Evolutionary conservation across 768 basidiomycete species (phyloP).

Genomic region (Xerocomus potaroensis): DNA sequence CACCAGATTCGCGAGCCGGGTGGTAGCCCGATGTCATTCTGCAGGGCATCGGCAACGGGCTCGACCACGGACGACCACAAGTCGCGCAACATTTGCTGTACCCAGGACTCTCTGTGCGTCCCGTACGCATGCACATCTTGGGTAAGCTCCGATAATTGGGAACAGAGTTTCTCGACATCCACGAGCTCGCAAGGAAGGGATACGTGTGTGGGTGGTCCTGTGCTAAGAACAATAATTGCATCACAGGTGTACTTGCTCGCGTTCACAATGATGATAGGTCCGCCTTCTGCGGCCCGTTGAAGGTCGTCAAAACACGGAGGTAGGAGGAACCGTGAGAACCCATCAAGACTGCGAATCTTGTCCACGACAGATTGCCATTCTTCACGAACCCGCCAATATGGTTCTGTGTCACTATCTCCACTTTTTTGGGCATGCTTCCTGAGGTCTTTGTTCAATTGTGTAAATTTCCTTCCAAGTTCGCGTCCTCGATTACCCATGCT

Average conservation of each 20-base stretch:
- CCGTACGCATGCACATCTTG: neutral
- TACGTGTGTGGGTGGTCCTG: neutral
- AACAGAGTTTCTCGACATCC: no score
- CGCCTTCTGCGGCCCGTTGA: no score
- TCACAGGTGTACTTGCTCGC: neutral
- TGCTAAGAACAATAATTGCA: neutral
- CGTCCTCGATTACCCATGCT: no score
- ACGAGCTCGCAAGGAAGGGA: neutral
- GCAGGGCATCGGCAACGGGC: neutral
- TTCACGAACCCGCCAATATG: neutral
- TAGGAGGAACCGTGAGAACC: no score
- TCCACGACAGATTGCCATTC: neutral
- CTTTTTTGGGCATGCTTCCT: neutral
- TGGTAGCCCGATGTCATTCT: no score
- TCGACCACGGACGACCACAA: neutral
- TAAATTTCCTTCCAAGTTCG: no score
- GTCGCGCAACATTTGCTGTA: neutral
- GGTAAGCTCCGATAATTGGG: no score
- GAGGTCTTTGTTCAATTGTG: neutral
- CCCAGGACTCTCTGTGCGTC: neutral
- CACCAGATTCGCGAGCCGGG: no score
- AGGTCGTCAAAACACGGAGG: no score
- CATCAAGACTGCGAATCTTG: no score
- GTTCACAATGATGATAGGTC: no score
- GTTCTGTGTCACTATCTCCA: neutral